These are phyloP conservation scores for Gastrodia elata DNA, from an alignment of 106 monocot genomes.

Conservation along the genomic window DNA sequence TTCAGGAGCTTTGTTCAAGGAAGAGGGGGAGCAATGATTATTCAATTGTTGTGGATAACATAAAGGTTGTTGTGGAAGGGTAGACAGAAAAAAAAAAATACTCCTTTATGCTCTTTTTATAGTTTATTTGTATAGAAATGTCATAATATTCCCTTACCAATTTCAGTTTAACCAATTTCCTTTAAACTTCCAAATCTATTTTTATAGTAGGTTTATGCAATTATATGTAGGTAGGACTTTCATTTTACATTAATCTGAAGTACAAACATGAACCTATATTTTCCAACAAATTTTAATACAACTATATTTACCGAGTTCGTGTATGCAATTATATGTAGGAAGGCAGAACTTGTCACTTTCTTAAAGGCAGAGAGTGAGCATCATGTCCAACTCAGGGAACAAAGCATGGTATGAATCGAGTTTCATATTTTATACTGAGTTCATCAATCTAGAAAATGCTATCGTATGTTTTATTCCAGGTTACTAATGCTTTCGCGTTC, in stretches of 20 bases:
- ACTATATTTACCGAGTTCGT: too few species aligned
- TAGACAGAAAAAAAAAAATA: background rate
- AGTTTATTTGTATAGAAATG: background rate
- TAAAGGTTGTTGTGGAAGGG: slow-evolving; percentile 38
- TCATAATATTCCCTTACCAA: too few species aligned
- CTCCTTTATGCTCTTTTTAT: background rate
- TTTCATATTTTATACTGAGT: background rate
- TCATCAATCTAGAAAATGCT: background rate
- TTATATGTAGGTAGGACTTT: too few species aligned
- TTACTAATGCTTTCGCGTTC: slow-evolving; percentile 15
- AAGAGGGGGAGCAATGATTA: slow-evolving; percentile 69
- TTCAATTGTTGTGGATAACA: slow-evolving; percentile 38
- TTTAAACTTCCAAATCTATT: too few species aligned
- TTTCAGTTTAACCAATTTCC: too few species aligned
- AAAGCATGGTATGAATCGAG: slow-evolving; percentile 21
- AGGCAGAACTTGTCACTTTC: slow-evolving; percentile 50
- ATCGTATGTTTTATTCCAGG: slow-evolving; percentile 16
- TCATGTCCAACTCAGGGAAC: slow-evolving; percentile 15
- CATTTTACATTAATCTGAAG: too few species aligned
- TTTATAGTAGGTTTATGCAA: too few species aligned
- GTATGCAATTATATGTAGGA: too few species aligned
- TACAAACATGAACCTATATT: too few species aligned
- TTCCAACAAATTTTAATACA: too few species aligned
- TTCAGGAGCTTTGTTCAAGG: slow-evolving; percentile 82
- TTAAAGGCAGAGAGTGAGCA: slow-evolving; percentile 19